Conservation (phyloP, 2,329 filamentous ascomycete species). For the Ceratocystis papillata region DNA sequence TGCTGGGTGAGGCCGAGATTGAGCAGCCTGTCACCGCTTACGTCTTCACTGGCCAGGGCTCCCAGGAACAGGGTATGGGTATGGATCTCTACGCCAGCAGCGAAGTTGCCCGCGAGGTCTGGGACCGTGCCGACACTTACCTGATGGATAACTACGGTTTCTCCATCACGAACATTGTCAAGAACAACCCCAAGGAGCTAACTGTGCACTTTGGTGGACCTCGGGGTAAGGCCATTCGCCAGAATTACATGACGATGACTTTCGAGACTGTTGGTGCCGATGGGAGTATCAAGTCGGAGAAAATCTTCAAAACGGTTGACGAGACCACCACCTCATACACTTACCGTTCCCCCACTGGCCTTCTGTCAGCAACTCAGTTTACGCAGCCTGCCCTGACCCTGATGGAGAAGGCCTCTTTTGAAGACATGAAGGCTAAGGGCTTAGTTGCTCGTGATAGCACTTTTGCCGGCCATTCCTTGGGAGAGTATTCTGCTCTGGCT, state of each 20-base stretch:
- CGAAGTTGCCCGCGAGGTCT: conserved; percentile 88
- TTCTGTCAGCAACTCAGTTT: conserved; percentile 95
- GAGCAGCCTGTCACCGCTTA: conserved; percentile 96
- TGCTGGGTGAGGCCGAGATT: conserved; percentile 90
- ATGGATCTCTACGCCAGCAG: conserved; percentile 97
- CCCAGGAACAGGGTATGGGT: conserved; percentile 98
- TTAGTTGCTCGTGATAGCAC: conserved; percentile 92
- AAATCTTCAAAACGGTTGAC: conserved; percentile 96
- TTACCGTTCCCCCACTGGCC: conserved; percentile 85
- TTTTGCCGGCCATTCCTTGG: conserved; percentile 94
- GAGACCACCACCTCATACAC: conserved; percentile 93
- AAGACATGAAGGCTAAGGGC: conserved; percentile 97
- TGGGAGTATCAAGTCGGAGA: conserved; percentile 91
- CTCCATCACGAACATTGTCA: conserved; percentile 96
- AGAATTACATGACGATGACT: conserved; percentile 99
- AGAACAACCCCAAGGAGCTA: conserved; percentile 98
- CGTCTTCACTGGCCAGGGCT: conserved; percentile 96
- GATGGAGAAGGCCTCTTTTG: conserved; percentile 99
- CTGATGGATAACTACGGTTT: conserved; percentile 98
- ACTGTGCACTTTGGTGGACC: conserved; percentile 97
- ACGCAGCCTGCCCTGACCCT: conserved; percentile 93
- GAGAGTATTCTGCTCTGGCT: conserved; percentile 94
- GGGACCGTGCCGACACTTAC: conserved; percentile 95
- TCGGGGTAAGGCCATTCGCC: conserved; percentile 89
- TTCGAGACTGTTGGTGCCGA: conserved; percentile 95